Conservation (phyloP, 176 grass and related monocot genomes). For the Paspalum vaginatum region DNA sequence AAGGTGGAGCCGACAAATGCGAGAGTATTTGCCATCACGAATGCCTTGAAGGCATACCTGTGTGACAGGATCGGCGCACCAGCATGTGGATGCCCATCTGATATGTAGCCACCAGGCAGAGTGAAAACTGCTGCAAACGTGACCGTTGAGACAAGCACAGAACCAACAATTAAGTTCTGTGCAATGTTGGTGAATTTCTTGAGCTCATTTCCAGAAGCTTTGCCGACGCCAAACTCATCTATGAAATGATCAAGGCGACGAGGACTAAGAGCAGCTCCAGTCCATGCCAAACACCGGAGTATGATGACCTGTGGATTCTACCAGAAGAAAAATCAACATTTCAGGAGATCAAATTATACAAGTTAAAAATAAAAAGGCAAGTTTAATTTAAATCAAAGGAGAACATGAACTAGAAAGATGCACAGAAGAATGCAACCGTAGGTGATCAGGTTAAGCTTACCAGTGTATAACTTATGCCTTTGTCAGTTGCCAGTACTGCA, state of each 20-base stretch:
- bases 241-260: conserved; percentile 57
- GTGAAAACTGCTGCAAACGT: conserved; percentile 64
- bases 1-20: conserved; percentile 57
- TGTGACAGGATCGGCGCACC: conserved; percentile 54
- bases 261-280: conserved; percentile 60
- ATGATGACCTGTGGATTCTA: conserved; percentile 74
- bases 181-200: conserved; percentile 59
- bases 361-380: background rate
- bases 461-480: conserved; percentile 55
- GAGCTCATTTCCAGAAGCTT: conserved; percentile 44
- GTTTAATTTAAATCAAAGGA: background rate
- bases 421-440: conserved; percentile 11
- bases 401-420: conserved; percentile 20
- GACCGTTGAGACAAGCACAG: conserved; percentile 58
- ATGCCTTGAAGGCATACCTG: conserved; percentile 68
- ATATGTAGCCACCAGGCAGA: conserved; percentile 53
- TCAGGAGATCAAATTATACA: conserved; percentile 45
- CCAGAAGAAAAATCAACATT: conserved; percentile 52
- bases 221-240: conserved; percentile 52
- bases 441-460: conserved; percentile 41
- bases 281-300: conserved; percentile 65
- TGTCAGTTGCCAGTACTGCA: conserved; percentile 53
- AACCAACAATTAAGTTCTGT: conserved; percentile 55
- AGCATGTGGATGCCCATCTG: conserved; percentile 48
- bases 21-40: conserved; percentile 59